A percentile compares a stretch with the other conserved stretches of the same genome.
Evolutionary conservation across 1,139 yeast genomes (phyloP).

Genomic region (Nakaseomyces kungkrabaensis): DNA sequence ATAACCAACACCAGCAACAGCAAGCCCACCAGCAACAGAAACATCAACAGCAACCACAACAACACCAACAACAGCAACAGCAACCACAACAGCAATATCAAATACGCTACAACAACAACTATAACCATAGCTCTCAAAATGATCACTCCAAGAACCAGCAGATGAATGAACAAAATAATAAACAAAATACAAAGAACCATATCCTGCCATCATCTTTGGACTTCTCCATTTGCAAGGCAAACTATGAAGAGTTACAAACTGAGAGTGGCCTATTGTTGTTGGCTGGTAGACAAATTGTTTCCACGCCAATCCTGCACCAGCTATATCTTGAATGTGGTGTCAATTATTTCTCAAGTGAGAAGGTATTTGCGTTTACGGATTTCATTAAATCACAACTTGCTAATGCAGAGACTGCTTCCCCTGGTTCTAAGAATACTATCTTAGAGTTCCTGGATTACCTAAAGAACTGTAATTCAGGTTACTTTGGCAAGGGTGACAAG

Average conservation of each 20-base stretch:
- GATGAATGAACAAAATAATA: neutral
- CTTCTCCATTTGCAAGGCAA: neutral
- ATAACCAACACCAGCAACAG: constrained; percentile 6
- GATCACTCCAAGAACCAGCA: neutral
- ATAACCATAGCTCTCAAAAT: neutral
- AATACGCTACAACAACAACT: neutral
- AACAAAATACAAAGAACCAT: neutral
- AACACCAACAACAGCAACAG: constrained; percentile 1
- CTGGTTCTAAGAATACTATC: constrained; percentile 1
- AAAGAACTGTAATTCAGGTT: constrained; percentile 19
- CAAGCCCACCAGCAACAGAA: constrained; percentile 4
- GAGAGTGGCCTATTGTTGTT: constrained; percentile 19
- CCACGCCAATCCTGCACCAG: constrained; percentile 20
- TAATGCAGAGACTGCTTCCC: constrained; percentile 1
- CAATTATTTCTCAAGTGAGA: constrained; percentile 23
- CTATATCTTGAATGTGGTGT: constrained; percentile 22
- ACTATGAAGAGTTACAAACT: constrained; percentile 7
- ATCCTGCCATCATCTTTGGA: neutral
- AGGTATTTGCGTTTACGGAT: constrained; percentile 22
- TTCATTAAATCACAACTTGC: constrained; percentile 11
- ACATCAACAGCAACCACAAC: constrained; percentile 1
- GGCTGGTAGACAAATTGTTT: constrained; percentile 17
- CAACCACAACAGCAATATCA: constrained; percentile 5
- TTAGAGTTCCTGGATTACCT: constrained; percentile 17
- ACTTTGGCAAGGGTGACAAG: constrained; percentile 3